A percentile compares a stretch with the other conserved stretches of the same genome.
Conservation (phyloP, 2,329 filamentous ascomycete species). For the Scedosporium dehoogii region DNA sequence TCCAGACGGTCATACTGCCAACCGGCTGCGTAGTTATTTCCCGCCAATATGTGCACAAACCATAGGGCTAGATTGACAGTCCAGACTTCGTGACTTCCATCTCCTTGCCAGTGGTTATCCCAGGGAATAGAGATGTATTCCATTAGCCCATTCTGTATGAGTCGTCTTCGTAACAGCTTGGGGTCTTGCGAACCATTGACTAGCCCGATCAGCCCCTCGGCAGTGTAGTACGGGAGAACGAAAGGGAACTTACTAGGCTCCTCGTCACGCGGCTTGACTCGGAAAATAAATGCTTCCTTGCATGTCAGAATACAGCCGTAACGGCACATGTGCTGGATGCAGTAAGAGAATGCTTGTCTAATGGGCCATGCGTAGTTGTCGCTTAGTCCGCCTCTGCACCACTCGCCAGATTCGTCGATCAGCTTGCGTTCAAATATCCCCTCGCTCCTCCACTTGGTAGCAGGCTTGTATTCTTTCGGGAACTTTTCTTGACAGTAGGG, state of each 20-base stretch:
- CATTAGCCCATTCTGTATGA: constrained; percentile 10
- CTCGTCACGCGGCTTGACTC: constrained; percentile 3
- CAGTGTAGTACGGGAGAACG: not conserved
- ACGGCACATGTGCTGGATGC: constrained; percentile 10
- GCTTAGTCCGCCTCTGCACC: not conserved
- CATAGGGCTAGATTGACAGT: constrained; percentile 12
- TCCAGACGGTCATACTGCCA: constrained; percentile 8
- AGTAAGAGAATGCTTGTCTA: constrained; percentile 11
- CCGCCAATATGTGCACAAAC: constrained; percentile 12
- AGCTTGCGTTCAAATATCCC: not conserved
- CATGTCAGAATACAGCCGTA: constrained; percentile 12
- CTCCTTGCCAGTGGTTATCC: constrained; percentile 6
- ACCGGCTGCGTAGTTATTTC: constrained; percentile 9
- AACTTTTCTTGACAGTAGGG: constrained; percentile 7
- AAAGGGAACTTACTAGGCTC: not conserved
- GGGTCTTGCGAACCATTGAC: not conserved
- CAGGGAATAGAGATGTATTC: constrained; percentile 12
- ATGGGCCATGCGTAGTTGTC: constrained; percentile 9
- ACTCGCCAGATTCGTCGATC: constrained; percentile 8
- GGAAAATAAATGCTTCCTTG: constrained; percentile 11
- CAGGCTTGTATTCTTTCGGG: constrained; percentile 11
- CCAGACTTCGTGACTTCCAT: not conserved
- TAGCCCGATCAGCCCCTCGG: not conserved
- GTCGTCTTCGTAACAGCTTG: not conserved
- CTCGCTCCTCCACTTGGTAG: constrained; percentile 11